Conservation (phyloP, 768 basidiomycete species). For the Butyriboletus loyo region DNA sequence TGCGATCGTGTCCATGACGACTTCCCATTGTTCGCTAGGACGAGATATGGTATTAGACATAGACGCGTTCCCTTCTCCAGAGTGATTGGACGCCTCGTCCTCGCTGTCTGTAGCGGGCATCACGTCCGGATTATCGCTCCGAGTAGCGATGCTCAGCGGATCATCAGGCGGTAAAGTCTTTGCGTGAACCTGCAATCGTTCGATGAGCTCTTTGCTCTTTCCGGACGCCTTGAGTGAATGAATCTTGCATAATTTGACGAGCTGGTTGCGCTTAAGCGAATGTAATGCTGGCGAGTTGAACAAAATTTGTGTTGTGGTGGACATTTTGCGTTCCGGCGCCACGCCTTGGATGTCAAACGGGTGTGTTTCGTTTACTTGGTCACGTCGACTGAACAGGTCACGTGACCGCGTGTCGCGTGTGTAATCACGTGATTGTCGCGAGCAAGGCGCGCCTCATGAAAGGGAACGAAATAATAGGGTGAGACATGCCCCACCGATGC, state of each 20-base stretch:
- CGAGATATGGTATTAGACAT: slow-evolving; percentile 37
- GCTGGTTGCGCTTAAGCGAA: slow-evolving; percentile 80
- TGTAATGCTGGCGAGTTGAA: slow-evolving; percentile 84
- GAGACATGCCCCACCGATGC: slow-evolving; percentile 11
- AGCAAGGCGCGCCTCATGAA: slow-evolving; percentile 1
- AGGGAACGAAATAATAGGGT: slow-evolving; percentile 9
- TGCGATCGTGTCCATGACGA: slow-evolving; percentile 80
- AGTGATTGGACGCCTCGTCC: slow-evolving; percentile 28
- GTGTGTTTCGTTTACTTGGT: slow-evolving; percentile 17
- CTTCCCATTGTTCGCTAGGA: slow-evolving; percentile 80
- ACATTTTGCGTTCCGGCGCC: slow-evolving; percentile 38
- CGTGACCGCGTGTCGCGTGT: slow-evolving; percentile 13
- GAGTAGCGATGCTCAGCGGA: slow-evolving; percentile 52
- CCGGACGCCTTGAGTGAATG: slow-evolving; percentile 77
- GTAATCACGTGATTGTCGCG: slow-evolving; percentile 12
- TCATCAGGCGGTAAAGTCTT: slow-evolving; percentile 55
- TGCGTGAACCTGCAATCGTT: slow-evolving; percentile 66
- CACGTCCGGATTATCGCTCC: slow-evolving; percentile 42
- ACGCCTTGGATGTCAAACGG: slow-evolving; percentile 1
- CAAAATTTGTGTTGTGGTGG: slow-evolving; percentile 72
- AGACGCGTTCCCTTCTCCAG: slow-evolving; percentile 8
- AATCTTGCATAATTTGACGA: slow-evolving; percentile 81
- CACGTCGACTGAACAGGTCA: slow-evolving; percentile 11
- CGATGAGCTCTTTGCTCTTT: slow-evolving; percentile 73
- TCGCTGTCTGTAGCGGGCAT: slow-evolving; percentile 33